A percentile compares a stretch with the other conserved stretches of the same genome.
phyloP scores from a whole-genome alignment of 2,329 filamentous ascomycete species.

The Phyllachora maydis region DNA sequence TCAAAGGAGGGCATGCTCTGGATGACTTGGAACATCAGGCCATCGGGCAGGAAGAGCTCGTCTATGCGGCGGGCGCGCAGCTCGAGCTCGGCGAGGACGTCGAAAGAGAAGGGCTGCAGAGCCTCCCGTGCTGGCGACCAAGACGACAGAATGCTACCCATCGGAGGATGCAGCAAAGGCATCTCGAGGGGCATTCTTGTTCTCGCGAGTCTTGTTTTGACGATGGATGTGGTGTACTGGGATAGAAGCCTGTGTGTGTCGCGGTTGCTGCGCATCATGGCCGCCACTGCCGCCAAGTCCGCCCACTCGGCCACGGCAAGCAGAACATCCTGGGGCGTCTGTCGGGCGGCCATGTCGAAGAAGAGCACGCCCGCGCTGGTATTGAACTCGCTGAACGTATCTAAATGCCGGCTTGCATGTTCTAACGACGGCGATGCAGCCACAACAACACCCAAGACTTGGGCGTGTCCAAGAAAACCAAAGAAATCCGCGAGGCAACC shows the following conservation, averaged over 20 bases:
- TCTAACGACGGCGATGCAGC: not conserved
- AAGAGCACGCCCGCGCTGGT: too few relatives aligned
- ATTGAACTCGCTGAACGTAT: not conserved
- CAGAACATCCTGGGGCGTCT: conserved; percentile 2
- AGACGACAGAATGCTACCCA: conserved; percentile 2
- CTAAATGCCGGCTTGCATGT: not conserved
- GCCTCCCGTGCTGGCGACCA: too few relatives aligned
- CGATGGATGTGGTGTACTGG: conserved; percentile 2
- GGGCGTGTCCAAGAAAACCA: not conserved
- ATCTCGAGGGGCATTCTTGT: not conserved
- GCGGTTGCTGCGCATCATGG: conserved; percentile 1
- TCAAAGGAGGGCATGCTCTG: not conserved
- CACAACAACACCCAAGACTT: not conserved
- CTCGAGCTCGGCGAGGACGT: conserved; percentile 2
- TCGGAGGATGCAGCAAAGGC: not conserved
- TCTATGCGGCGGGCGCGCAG: conserved; percentile 2
- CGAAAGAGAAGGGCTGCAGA: conserved; percentile 1
- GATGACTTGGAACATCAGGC: conserved; percentile 1
- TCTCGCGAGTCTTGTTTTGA: conserved; percentile 1
- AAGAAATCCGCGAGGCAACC: not conserved
- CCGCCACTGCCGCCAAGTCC: conserved; percentile 1
- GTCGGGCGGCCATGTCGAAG: not conserved
- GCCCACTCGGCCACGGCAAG: conserved; percentile 2
- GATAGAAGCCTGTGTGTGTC: conserved; percentile 1
- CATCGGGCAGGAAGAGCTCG: conserved; percentile 1